Base-by-base conservation (phyloP, 768 basidiomycete species). In the Pholiota conissans region DNA sequence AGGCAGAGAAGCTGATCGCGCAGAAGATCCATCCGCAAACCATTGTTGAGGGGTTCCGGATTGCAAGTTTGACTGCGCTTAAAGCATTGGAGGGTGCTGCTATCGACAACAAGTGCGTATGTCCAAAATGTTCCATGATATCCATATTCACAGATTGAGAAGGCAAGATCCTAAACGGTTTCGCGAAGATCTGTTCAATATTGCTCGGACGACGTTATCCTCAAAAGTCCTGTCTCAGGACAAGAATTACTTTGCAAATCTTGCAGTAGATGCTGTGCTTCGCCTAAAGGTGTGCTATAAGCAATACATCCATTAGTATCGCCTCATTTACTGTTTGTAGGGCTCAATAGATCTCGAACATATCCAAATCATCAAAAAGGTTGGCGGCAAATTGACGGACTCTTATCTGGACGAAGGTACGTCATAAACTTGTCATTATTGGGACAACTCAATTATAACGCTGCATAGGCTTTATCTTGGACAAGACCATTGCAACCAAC, bases 341-440 rank as follows among this genome's bases (percentile, higher is more conserved):
- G 97, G 97, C 34, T 97, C 95, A 34, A 95, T 92, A 50, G 90
- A 98, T 74, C 80, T 99, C 30, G 96, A 99, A 63, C 95, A 98
- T 72, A 98, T 99, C 63, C 96, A 99, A 74, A 89, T 98, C 72
- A 99, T 98, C 79, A 99, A 99, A 83, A 98, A 98, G 75, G 93
- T 92, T n/a, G 96, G 96, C 56, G 96, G 96, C 50, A 99, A 98
- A 78, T 81, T 99, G 65, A 96, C 94, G 0, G 96, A 98, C 67
- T 96, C 94, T 5, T 99, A 98, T 78, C 85, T 99, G 30, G 95
- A 97, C 67, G 97, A 98, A 78, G 96, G 93, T 87, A 61, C 14
- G 76, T 62, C 16, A 16, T 24, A 18, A n/a, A 10, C 14, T n/a
- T 11, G 16, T 54, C n/a, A 52, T 39, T 39, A 7, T n/a, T 18